phyloP scores from a whole-genome alignment of 768 basidiomycete genomes.

The Mrakia hoshinonis region DNA sequence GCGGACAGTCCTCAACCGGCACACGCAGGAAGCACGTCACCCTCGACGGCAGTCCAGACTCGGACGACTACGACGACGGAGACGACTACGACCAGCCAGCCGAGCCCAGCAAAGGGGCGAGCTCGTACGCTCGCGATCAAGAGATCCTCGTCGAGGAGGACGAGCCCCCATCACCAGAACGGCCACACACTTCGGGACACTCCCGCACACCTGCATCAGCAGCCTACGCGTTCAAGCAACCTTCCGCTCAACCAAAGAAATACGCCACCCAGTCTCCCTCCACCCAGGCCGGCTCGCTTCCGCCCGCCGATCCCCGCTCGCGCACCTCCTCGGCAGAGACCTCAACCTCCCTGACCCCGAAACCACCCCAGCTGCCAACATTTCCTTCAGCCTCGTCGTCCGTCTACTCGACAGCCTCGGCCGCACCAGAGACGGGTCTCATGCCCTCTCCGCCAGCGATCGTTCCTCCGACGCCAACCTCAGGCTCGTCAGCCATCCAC shows the following conservation, averaged over 20 bases:
- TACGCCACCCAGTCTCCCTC: neutral
- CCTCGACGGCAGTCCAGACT: neutral
- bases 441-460: neutral
- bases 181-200: neutral
- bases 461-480: slow-evolving; percentile 9
- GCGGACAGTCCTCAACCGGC: neutral
- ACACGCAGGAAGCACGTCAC: neutral
- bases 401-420: slow-evolving; percentile 9
- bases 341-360: neutral
- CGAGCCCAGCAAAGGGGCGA: neutral
- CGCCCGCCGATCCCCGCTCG: neutral
- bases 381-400: neutral
- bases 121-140: neutral
- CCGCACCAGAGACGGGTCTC: neutral
- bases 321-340: neutral
- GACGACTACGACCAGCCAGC: neutral
- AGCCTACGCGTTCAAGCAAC: neutral
- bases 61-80: slow-evolving; percentile 14
- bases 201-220: neutral
- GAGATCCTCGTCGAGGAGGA: slow-evolving; percentile 8
- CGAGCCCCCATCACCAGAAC: neutral
- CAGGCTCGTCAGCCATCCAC: neutral
- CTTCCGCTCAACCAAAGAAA: neutral
- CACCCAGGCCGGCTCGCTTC: neutral
- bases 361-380: neutral